phyloP scores from a whole-genome alignment of 2,329 filamentous ascomycete species.

The Proliferodiscus dingleyae region DNA sequence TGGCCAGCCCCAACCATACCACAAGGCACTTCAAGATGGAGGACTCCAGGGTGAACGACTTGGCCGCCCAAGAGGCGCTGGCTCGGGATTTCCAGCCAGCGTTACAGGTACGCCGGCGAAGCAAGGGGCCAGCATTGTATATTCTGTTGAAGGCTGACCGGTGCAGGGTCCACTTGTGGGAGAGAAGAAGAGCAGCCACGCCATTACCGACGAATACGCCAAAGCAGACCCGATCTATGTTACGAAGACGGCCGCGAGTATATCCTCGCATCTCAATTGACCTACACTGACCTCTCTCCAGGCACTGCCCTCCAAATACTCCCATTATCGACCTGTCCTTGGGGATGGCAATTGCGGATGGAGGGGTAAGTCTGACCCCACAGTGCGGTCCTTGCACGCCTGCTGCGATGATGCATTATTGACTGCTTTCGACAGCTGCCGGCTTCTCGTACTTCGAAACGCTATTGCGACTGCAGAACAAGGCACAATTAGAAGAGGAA shows the following conservation, averaged over 20 bases:
- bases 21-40: constrained; percentile 24
- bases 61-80: constrained; percentile 53
- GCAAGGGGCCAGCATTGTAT: background rate
- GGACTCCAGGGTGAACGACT: constrained; percentile 14
- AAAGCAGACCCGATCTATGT: constrained; percentile 81
- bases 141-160: constrained; percentile 26
- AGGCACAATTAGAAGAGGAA: constrained; percentile 63
- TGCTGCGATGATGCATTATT: constrained; percentile 1
- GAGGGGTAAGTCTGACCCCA: constrained; percentile 66
- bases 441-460: constrained; percentile 92
- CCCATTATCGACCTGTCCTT: constrained; percentile 79
- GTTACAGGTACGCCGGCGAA: constrained; percentile 42
- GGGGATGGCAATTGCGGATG: constrained; percentile 97
- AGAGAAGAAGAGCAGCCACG: constrained; percentile 68
- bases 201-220: constrained; percentile 80
- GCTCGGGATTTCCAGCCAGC: constrained; percentile 54
- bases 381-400: constrained; percentile 8
- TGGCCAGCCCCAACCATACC: constrained; percentile 9
- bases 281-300: constrained; percentile 35
- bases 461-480: constrained; percentile 63
- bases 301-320: constrained; percentile 78
- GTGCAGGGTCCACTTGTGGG: constrained; percentile 77
- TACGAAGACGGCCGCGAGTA: constrained; percentile 76
- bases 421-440: constrained; percentile 57
- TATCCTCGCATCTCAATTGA: constrained; percentile 5